phyloP scores from a whole-genome alignment of 768 basidiomycete genomes.

The Suillus sp. region DNA sequence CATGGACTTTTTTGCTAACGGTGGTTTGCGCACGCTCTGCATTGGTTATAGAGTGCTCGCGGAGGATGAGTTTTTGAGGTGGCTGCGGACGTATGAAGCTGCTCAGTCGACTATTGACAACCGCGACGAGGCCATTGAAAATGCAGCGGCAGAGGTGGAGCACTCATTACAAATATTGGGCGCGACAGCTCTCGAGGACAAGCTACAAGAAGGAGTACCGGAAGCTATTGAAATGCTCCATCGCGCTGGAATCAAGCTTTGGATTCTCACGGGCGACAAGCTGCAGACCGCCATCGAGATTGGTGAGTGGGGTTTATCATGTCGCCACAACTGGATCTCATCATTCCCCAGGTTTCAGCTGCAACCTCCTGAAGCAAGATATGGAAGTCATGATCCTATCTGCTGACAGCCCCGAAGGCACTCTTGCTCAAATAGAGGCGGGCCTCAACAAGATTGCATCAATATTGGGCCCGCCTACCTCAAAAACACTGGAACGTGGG shows the following conservation, averaged over 20 bases:
- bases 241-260: conserved; percentile 93
- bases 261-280: conserved; percentile 98
- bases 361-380: conserved; percentile 89
- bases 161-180: conserved; percentile 83
- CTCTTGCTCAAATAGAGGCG: conserved; percentile 86
- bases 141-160: conserved; percentile 82
- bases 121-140: conserved; percentile 90
- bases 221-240: conserved; percentile 93
- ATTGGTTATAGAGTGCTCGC: conserved; percentile 77
- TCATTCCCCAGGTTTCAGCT: conserved; percentile 65
- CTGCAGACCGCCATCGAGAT: conserved; percentile 98
- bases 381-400: conserved; percentile 99
- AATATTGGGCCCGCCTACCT: conserved; percentile 72
- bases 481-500: conserved; percentile 61
- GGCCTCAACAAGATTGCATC: conserved; percentile 95
- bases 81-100: conserved; percentile 79
- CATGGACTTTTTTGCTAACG: conserved; percentile 94
- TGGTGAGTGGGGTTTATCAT: conserved; percentile 39
- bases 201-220: conserved; percentile 95
- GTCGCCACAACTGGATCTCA: background rate
- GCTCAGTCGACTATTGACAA: conserved; percentile 77
- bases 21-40: conserved; percentile 87
- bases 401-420: conserved; percentile 71
- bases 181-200: conserved; percentile 96
- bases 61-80: conserved; percentile 83